These are phyloP conservation scores for Chlamydomonas sphaeroides DNA, from an alignment of 139 green algal genomes.

Conservation along the genomic window DNA sequence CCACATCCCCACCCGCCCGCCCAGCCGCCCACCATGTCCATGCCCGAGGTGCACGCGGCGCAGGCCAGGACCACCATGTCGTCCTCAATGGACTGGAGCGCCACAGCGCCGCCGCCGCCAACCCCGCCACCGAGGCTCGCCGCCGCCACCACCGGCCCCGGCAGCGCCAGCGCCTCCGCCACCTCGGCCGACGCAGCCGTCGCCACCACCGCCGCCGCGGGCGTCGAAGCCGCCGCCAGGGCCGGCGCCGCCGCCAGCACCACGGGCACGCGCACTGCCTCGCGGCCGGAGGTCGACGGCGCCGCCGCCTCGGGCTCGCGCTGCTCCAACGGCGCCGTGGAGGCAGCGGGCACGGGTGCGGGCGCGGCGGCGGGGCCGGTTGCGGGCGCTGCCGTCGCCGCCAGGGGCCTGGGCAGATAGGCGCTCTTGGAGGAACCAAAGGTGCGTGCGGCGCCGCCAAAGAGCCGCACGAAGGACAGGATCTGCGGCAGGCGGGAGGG, in stretches of 20 bases:
- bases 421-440: conserved; percentile 23
- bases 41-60: conserved; percentile 9
- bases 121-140: not conserved
- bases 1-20: no score
- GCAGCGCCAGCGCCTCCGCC: not conserved
- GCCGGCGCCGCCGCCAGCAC: no score
- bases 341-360: no score
- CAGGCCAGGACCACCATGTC: conserved; percentile 11
- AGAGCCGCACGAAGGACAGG: not conserved
- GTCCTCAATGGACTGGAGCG: conserved; percentile 26
- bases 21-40: no score
- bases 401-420: not conserved
- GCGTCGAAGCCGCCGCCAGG: not conserved
- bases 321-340: no score
- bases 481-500: not conserved
- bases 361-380: not conserved
- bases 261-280: no score
- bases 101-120: not conserved
- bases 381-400: not conserved
- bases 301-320: no score
- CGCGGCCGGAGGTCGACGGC: no score
- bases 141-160: not conserved
- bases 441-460: not conserved
- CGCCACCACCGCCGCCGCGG: not conserved
- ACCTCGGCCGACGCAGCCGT: not conserved